These are phyloP conservation scores for Leccinellum albellum DNA, from an alignment of 768 basidiomycete genomes.

Conservation along the genomic window DNA sequence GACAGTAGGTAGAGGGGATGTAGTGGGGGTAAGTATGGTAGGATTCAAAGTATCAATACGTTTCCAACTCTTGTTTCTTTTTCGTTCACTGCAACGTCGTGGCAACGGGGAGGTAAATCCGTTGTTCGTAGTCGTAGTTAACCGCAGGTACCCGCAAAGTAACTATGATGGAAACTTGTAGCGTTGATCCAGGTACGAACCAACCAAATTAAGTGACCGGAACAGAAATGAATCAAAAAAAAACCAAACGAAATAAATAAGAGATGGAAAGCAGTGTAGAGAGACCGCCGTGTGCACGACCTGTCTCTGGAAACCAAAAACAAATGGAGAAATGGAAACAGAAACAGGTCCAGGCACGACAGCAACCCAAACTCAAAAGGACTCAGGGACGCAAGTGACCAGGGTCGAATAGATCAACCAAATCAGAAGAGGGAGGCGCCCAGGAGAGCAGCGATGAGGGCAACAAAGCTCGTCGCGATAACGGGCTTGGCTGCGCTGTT, in stretches of 20 bases:
- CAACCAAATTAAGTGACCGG: background rate
- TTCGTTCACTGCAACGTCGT: background rate
- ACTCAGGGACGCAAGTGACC: background rate
- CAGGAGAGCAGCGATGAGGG: constrained; percentile 18
- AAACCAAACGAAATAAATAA: background rate
- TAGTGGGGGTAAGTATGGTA: too few species aligned
- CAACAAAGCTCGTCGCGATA: constrained; percentile 23
- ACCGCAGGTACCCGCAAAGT: background rate
- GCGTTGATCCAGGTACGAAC: background rate
- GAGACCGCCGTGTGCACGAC: background rate
- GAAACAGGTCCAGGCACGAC: background rate
- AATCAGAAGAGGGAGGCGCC: constrained; percentile 22
- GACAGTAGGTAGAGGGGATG: too few species aligned
- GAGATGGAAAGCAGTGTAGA: background rate
- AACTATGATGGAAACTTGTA: background rate
- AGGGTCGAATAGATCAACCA: background rate
- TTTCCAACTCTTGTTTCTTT: background rate
- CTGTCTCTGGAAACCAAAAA: background rate
- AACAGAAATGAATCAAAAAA: background rate
- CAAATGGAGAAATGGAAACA: background rate
- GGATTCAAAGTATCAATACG: too few species aligned
- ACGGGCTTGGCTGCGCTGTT: constrained; percentile 24
- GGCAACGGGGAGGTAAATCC: background rate
- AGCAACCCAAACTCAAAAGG: background rate
- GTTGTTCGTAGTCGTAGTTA: background rate